These are phyloP conservation scores for Scytalidium sp. DNA, from an alignment of 2,329 filamentous ascomycete genomes.

Conservation along the genomic window DNA sequence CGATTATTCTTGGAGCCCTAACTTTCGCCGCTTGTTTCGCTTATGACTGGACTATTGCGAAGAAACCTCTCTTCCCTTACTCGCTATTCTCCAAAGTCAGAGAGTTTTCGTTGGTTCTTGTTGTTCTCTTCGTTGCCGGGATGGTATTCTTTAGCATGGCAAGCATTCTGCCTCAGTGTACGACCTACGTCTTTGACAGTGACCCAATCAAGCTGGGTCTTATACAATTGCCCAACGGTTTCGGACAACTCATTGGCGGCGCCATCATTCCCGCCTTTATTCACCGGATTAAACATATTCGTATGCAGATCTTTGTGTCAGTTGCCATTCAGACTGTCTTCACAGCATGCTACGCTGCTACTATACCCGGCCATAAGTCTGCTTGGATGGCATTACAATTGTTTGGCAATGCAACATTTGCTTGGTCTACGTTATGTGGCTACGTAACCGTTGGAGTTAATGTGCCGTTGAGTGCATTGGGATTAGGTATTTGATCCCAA, in stretches of 20 bases:
- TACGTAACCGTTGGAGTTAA: background rate
- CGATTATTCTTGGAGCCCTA: conserved; percentile 22
- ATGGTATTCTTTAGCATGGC: conserved; percentile 27
- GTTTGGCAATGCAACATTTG: background rate
- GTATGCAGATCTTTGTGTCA: background rate
- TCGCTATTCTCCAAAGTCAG: conserved; percentile 25
- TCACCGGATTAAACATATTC: background rate
- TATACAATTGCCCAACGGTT: background rate
- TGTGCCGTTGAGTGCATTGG: background rate
- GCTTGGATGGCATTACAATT: background rate
- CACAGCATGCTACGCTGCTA: background rate
- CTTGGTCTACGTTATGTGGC: background rate
- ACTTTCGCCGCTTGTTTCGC: conserved; percentile 25
- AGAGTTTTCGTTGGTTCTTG: conserved; percentile 27
- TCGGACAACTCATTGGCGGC: background rate
- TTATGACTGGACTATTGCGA: conserved; percentile 23
- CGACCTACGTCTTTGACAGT: background rate
- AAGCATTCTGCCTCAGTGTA: background rate
- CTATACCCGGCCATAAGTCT: background rate
- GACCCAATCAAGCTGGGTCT: background rate
- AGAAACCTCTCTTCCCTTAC: conserved; percentile 28
- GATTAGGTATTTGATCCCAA: background rate
- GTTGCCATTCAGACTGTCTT: background rate
- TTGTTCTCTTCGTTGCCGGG: conserved; percentile 29
- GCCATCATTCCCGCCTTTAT: background rate